Evolutionary conservation across 805 yeast genomes (phyloP), one percentile per base, ranked within the genome.

Genomic region (Metschnikowia lochheadii): DNA sequence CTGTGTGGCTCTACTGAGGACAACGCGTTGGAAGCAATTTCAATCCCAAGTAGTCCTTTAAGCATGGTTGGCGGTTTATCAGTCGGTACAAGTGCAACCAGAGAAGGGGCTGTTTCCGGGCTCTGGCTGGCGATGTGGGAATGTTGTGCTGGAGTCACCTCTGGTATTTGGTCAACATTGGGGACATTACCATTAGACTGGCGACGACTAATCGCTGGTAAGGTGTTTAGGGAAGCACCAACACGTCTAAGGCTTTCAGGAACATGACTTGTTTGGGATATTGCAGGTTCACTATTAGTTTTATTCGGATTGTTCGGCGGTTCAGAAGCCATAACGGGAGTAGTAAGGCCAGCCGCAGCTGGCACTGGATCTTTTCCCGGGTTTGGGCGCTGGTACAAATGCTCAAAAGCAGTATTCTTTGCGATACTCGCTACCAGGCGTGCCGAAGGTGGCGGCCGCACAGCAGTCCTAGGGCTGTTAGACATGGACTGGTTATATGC

Each of bases 381-480:
- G 29, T 20, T 26, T 29, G 11, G 45, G 17, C 38, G 45, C 29
- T 18, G 38, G 21, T 42, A 17, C 29, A 42, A 20, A n/a, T 7
- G 15, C 15, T 53, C 57, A 13, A 62, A 38, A 11, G 55, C 46
- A 59, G 65, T 63, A 38, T 53, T 52, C 14, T 50, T 55, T 1
- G 64, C 58, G 23, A 49, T 50, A 6, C 61, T 60, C 33, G 61
- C 57, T 6, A 62, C 40, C 8, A 32, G 38, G 5, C 43, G 42
- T 17, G 15, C 17, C 41, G 10, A 13, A 35, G 31, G 38, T 11
- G 38, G 52, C 14, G 41, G 29, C 34, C 49, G 38, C 10, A 21
- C 18, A 17, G 17, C 33, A 10, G 33, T 35, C 13, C 43, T 15
- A 1, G 13, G 31, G 29, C 46, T 52, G 29, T 49, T 47, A n/a